Conservation (phyloP, 352 stramenopile genomes). For the Pythium brachiatum region DNA sequence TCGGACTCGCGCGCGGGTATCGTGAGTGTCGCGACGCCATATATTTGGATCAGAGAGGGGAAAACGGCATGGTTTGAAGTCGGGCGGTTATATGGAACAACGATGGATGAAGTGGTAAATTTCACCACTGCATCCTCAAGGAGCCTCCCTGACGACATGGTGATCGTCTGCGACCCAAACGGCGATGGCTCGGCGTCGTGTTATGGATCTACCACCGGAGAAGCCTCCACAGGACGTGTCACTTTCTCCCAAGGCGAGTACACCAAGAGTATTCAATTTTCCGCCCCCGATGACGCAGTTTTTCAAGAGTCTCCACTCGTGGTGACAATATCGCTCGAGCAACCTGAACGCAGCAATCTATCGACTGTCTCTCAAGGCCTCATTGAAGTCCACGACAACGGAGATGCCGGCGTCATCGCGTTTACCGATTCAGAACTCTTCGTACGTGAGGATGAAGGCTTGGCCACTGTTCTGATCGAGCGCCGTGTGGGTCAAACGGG, state of each 20-base stretch:
- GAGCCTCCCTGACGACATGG: not conserved
- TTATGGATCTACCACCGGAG: constrained; percentile 2
- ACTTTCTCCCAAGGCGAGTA: constrained; percentile 13
- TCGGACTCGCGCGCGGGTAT: constrained; percentile 9
- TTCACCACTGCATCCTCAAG: constrained; percentile 7
- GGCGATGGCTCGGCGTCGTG: constrained; percentile 18
- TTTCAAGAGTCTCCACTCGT: constrained; percentile 28
- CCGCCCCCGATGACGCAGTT: constrained; percentile 24
- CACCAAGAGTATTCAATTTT: constrained; percentile 25
- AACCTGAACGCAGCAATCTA: constrained; percentile 22
- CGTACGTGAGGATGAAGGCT: constrained; percentile 23
- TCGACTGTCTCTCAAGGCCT: constrained; percentile 2
- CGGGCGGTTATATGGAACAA: constrained; percentile 21
- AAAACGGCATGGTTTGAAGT: constrained; percentile 13
- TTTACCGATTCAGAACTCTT: constrained; percentile 23
- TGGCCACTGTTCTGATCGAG: constrained; percentile 11
- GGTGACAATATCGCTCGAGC: constrained; percentile 25
- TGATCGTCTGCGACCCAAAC: constrained; percentile 3
- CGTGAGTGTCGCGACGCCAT: constrained; percentile 22
- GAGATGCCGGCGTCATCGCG: constrained; percentile 30
- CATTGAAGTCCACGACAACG: constrained; percentile 35
- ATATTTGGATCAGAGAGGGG: constrained; percentile 22
- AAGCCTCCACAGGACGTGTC: not conserved
- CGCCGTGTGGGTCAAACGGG: constrained; percentile 17
- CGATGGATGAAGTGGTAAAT: constrained; percentile 1